phyloP scores from a whole-genome alignment of 306 rosid species.

The Pterocarpus santalinus region DNA sequence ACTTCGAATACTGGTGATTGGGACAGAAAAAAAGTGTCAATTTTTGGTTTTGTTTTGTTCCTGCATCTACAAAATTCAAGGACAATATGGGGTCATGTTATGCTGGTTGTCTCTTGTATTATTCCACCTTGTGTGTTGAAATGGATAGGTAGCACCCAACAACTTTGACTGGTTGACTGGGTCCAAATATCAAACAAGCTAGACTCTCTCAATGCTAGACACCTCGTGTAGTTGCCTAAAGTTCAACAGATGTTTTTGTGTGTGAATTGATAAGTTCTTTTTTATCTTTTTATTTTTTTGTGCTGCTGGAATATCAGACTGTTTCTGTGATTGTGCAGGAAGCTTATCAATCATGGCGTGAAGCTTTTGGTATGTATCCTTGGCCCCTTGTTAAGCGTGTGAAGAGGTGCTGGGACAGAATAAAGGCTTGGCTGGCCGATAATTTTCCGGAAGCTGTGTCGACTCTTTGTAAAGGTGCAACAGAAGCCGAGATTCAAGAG shows the following conservation, averaged over 20 bases:
- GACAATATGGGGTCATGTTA: slow-evolving; percentile 15
- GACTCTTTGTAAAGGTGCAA: slow-evolving; percentile 76
- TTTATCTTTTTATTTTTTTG: neutral
- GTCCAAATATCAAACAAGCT: slow-evolving; percentile 34
- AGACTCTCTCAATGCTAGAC: slow-evolving; percentile 7
- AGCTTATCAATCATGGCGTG: slow-evolving; percentile 72
- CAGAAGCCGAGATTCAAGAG: slow-evolving; percentile 73
- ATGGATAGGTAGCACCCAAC: neutral
- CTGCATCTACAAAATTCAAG: slow-evolving; percentile 11
- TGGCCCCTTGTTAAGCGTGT: slow-evolving; percentile 90
- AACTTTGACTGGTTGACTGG: slow-evolving; percentile 27
- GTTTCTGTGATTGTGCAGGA: slow-evolving; percentile 52
- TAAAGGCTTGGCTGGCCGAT: slow-evolving; percentile 61
- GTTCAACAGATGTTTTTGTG: neutral
- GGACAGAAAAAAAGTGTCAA: neutral
- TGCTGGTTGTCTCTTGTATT: slow-evolving; percentile 5
- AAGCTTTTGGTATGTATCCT: slow-evolving; percentile 80
- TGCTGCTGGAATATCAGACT: slow-evolving; percentile 23
- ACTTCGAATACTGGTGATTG: neutral
- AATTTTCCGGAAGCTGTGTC: slow-evolving; percentile 77
- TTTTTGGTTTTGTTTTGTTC: slow-evolving; percentile 3
- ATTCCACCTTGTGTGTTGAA: slow-evolving; percentile 9
- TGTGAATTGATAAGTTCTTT: slow-evolving; percentile 3
- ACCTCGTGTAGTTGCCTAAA: slow-evolving; percentile 3
- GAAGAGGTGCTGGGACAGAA: slow-evolving; percentile 75